A percentile compares a stretch with the other conserved stretches of the same genome.
Evolutionary conservation across 495 filamentous ascomycete genomes (phyloP).

Genomic region (Cladorrhinum samala): DNA sequence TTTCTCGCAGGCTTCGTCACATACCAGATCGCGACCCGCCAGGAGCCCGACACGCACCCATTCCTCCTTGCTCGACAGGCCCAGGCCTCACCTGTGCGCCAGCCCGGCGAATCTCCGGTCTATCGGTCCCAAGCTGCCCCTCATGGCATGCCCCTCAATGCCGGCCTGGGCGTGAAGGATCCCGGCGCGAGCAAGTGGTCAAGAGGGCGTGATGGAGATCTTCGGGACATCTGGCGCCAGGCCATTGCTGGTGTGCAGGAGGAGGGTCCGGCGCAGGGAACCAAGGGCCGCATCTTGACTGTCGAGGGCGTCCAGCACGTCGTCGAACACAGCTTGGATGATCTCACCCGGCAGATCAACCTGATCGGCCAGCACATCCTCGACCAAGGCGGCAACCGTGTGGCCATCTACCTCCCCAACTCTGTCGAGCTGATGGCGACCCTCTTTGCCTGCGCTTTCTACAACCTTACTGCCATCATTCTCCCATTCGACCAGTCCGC

Average conservation of each 20-base stretch:
- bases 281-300: slow-evolving; percentile 71
- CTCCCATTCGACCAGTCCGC: slow-evolving; percentile 73
- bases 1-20: slow-evolving; percentile 48
- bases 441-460: slow-evolving; percentile 67
- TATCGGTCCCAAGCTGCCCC: slow-evolving; percentile 79
- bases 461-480: slow-evolving; percentile 69
- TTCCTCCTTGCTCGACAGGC: slow-evolving; percentile 83
- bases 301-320: slow-evolving; percentile 69
- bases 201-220: slow-evolving; percentile 75
- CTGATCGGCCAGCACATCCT: slow-evolving; percentile 71
- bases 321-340: slow-evolving; percentile 59
- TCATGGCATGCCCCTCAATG: slow-evolving; percentile 72
- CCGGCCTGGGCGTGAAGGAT: slow-evolving; percentile 80
- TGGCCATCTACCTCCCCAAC: slow-evolving; percentile 90
- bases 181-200: slow-evolving; percentile 76
- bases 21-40: slow-evolving; percentile 46
- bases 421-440: slow-evolving; percentile 76
- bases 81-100: slow-evolving; percentile 66
- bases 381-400: slow-evolving; percentile 62
- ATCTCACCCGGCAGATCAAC: slow-evolving; percentile 79
- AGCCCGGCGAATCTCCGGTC: slow-evolving; percentile 74
- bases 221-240: slow-evolving; percentile 87
- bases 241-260: slow-evolving; percentile 59
- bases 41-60: slow-evolving; percentile 85
- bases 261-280: slow-evolving; percentile 51